Evolutionary conservation across 371 early-diverging fungal genomes (phyloP).

Genomic region (Rhizopus delemar): DNA sequence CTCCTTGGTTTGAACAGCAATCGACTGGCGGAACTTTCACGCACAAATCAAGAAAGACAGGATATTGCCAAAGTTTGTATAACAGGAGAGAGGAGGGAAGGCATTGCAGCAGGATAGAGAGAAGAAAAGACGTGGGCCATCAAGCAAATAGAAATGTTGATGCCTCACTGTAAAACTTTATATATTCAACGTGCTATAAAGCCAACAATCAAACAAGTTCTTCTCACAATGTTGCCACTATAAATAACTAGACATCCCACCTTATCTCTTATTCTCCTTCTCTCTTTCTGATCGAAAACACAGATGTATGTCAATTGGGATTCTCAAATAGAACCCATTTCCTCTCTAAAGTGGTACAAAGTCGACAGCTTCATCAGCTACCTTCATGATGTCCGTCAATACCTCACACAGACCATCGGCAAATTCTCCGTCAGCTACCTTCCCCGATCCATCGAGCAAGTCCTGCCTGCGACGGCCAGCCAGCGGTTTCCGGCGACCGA

Average conservation of each 20-base stretch:
- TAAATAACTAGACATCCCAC: neutral
- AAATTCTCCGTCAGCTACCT: constrained; percentile 7
- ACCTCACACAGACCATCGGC: constrained; percentile 7
- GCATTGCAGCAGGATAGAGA: too few relatives aligned
- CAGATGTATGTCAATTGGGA: constrained; percentile 14
- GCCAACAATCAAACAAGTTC: neutral
- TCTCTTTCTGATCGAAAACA: neutral
- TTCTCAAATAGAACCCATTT: neutral
- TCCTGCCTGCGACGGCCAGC: constrained; percentile 2
- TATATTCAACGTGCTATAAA: too few relatives aligned
- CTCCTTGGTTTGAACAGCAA: too few relatives aligned
- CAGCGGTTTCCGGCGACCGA: constrained; percentile 12
- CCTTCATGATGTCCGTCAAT: constrained; percentile 5
- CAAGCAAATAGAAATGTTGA: too few relatives aligned
- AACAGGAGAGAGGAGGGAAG: too few relatives aligned
- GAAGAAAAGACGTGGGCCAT: too few relatives aligned
- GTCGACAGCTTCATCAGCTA: neutral
- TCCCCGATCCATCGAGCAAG: constrained; percentile 7
- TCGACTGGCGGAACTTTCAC: too few relatives aligned
- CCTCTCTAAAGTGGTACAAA: constrained; percentile 9
- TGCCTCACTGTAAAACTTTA: too few relatives aligned
- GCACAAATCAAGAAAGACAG: too few relatives aligned
- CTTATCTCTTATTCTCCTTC: constrained; percentile 3
- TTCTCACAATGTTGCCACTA: neutral
- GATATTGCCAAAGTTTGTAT: too few relatives aligned